Base-by-base conservation (phyloP, 139 green algal species). In the Ostreobium quekettii region DNA sequence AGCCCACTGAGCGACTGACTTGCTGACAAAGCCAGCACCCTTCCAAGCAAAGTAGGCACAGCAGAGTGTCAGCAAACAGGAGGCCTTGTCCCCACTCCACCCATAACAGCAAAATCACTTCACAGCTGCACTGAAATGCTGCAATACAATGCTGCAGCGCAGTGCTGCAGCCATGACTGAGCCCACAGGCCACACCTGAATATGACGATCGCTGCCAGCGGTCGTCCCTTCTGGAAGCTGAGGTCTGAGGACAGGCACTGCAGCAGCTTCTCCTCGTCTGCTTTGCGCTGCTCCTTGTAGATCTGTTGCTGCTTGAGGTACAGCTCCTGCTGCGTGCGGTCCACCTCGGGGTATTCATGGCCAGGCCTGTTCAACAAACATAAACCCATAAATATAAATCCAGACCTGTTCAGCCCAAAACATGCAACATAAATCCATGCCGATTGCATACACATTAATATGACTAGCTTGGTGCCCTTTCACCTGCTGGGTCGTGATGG, bases 81-180 rank as follows among this genome's bases (percentile, higher is more conserved):
- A n/a, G n/a, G n/a, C n/a, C n/a, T n/a, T n/a, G n/a, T n/a, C n/a
- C n/a, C n/a, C n/a, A n/a, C n/a, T n/a, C n/a, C n/a, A n/a, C n/a
- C n/a, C n/a, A n/a, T n/a, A n/a, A n/a, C n/a, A n/a, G n/a, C n/a
- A n/a, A n/a, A n/a, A n/a, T n/a, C n/a, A n/a, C n/a, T n/a, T n/a
- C n/a, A n/a, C n/a, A n/a, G n/a, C n/a, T n/a, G n/a, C n/a, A n/a
- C n/a, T n/a, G n/a, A n/a, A n/a, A 96, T 97, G 83, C 98, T 95
- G 66, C 81, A 79, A 75, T 98, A 92, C 72, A 99, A 99, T 19
- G 97, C 73, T 31, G 81, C 79, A 19, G 91, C 97, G 70, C 91
- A 85, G 78, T 99, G 92, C 1, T 85, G 83, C 80, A 91, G 81
- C 71, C 96, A 93, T 26, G 79, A 78, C 60, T 88, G 83, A 89